Percentiles rank a stretch among this genome's conserved stretches.
Conservation (phyloP, 2,329 filamentous ascomycete species). For the Fusarium sp. region DNA sequence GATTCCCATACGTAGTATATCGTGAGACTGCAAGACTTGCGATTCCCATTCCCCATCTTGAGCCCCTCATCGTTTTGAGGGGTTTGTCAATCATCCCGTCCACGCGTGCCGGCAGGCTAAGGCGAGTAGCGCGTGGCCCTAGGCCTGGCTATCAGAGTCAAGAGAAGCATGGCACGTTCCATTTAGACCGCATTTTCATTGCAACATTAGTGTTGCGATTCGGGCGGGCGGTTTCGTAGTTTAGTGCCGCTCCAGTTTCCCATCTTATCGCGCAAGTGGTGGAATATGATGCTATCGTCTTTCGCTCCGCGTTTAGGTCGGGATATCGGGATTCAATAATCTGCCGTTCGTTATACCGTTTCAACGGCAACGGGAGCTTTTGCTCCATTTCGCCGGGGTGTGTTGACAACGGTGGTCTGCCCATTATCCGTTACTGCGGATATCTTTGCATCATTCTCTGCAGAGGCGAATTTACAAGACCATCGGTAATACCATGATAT, state of each 20-base stretch:
- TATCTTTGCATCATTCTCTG: not conserved
- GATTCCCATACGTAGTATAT: not conserved
- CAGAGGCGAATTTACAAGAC: not conserved
- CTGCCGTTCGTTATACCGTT: not conserved
- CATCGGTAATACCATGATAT: not conserved
- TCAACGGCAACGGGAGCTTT: not conserved
- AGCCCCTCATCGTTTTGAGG: not conserved
- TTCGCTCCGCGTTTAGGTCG: not conserved
- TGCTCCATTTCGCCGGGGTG: not conserved
- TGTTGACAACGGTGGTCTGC: not conserved
- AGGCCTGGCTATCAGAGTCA: not conserved
- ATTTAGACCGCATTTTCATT: not conserved
- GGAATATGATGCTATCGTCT: not conserved
- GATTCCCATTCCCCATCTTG: not conserved
- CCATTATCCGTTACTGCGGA: not conserved
- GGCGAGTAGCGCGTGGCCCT: not conserved
- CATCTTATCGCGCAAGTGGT: not conserved
- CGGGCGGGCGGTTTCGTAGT: not conserved
- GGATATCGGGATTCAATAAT: not conserved
- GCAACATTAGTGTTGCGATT: not conserved
- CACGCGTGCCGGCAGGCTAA: not conserved
- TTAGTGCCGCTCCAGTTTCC: not conserved
- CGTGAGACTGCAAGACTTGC: not conserved
- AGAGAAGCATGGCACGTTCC: not conserved
- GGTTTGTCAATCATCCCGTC: slow-evolving; percentile 3